A percentile compares a stretch with the other conserved stretches of the same genome.
Evolutionary conservation across 306 rosid genomes (phyloP).

Genomic region (Amphicarpaea edgeworthii): DNA sequence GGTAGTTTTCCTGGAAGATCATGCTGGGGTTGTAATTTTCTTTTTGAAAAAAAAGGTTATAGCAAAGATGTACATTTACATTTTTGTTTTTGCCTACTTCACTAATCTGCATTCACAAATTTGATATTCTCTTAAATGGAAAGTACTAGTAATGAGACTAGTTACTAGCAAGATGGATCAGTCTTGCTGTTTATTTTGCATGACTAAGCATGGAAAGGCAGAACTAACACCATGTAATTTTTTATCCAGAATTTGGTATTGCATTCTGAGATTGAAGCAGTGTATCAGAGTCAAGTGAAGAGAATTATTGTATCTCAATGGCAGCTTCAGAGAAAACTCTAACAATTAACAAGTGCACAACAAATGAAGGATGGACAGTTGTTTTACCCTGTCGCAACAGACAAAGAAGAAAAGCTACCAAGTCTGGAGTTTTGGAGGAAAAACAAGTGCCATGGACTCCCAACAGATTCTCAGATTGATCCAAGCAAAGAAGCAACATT

Average conservation of each 20-base stretch:
- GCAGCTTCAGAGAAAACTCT: slow-evolving; percentile 64
- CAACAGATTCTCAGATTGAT: slow-evolving; percentile 62
- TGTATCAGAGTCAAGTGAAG: slow-evolving; percentile 13
- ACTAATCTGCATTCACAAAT: not conserved
- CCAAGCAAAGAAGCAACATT: slow-evolving; percentile 56
- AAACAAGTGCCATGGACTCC: slow-evolving; percentile 66
- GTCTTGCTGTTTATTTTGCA: not conserved
- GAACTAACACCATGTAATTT: not conserved
- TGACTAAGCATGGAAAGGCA: not conserved
- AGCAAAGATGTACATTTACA: not conserved
- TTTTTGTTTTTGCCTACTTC: not conserved
- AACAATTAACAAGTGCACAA: slow-evolving; percentile 26
- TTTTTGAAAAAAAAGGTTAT: not conserved
- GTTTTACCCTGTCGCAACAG: slow-evolving; percentile 72
- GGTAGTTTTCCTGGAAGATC: not conserved
- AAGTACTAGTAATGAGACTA: slow-evolving; percentile 1
- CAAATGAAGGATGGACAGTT: slow-evolving; percentile 73
- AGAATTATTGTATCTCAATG: slow-evolving; percentile 47
- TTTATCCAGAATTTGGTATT: slow-evolving; percentile 35
- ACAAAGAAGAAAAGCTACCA: slow-evolving; percentile 48
- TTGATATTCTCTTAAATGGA: slow-evolving; percentile 22
- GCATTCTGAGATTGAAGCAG: slow-evolving; percentile 35
- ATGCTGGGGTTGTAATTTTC: not conserved
- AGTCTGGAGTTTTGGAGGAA: slow-evolving; percentile 43
- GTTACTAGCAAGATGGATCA: not conserved